A percentile compares a stretch with the other conserved stretches of the same genome.
Conservation (phyloP, 1,139 yeast species). For the Geotrichum carabidarum region DNA sequence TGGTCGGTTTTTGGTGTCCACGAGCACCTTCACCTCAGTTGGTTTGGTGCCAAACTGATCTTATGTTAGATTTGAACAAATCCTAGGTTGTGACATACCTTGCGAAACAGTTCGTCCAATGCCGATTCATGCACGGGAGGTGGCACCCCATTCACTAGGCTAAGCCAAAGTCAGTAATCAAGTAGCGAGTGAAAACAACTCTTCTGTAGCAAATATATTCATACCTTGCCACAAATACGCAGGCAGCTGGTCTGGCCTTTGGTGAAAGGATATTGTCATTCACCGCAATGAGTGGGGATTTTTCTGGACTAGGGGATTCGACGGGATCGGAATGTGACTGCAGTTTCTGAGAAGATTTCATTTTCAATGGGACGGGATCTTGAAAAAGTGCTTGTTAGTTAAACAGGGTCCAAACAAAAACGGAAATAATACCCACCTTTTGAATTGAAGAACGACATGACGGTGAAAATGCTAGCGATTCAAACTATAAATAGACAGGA, state of each 20-base stretch:
- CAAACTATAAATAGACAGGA: neutral
- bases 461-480: neutral
- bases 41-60: constrained; percentile 36
- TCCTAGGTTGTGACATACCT: constrained; percentile 25
- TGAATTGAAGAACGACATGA: constrained; percentile 18
- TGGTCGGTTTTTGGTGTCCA: constrained; percentile 80
- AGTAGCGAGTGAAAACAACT: neutral
- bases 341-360: constrained; percentile 5
- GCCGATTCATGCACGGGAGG: constrained; percentile 17
- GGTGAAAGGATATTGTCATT: constrained; percentile 4
- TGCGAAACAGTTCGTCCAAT: constrained; percentile 56
- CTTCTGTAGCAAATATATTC: constrained; percentile 10
- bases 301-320: neutral
- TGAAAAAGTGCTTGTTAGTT: neutral
- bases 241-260: constrained; percentile 60
- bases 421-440: constrained; percentile 12
- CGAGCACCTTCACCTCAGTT: constrained; percentile 63
- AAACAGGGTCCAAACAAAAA: constrained; percentile 7
- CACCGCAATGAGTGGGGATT: neutral
- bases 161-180: neutral
- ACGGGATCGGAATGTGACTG: neutral
- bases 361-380: constrained; percentile 15
- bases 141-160: constrained; percentile 20
- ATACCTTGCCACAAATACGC: constrained; percentile 75
- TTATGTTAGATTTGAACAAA: neutral